Percentiles rank a stretch among this genome's conserved stretches.
Conservation (phyloP, 176 grass and related monocot genomes). For the Rhynchospora tenuis region DNA sequence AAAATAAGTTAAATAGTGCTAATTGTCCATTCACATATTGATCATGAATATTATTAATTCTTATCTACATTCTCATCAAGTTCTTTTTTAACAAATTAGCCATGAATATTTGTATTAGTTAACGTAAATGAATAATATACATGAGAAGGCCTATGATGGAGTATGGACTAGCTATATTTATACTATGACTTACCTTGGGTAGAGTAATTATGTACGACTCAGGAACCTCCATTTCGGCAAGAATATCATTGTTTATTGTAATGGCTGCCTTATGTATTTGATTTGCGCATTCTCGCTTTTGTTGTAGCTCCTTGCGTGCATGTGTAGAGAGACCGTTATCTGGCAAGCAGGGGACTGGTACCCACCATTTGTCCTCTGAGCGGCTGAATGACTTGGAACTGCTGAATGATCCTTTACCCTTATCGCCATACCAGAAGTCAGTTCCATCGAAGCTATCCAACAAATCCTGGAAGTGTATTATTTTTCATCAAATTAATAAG, state of each 20-base stretch:
- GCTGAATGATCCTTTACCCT: conserved; percentile 48
- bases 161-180: background rate
- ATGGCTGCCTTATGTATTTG: conserved; percentile 98
- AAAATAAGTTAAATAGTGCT: background rate
- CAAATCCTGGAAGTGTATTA: conserved; percentile 51
- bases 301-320: conserved; percentile 58
- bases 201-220: conserved; percentile 66
- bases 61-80: background rate
- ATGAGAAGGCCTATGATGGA: background rate
- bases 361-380: conserved; percentile 82
- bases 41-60: background rate
- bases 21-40: background rate
- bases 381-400: conserved; percentile 52
- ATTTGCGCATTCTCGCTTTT: conserved; percentile 75
- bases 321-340: conserved; percentile 47
- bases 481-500: background rate
- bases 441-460: conserved; percentile 70
- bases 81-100: background rate
- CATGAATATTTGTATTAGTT: background rate
- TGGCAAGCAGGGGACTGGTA: conserved; percentile 73
- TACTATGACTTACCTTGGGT: conserved; percentile 52
- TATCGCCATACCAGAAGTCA: conserved; percentile 81
- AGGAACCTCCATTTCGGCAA: conserved; percentile 81
- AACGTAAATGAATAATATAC: background rate
- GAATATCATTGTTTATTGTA: conserved; percentile 73